A percentile compares a stretch with the other conserved stretches of the same genome.
Evolutionary conservation across 2,329 filamentous ascomycete genomes (phyloP).

Genomic region (Triangularia setosa): DNA sequence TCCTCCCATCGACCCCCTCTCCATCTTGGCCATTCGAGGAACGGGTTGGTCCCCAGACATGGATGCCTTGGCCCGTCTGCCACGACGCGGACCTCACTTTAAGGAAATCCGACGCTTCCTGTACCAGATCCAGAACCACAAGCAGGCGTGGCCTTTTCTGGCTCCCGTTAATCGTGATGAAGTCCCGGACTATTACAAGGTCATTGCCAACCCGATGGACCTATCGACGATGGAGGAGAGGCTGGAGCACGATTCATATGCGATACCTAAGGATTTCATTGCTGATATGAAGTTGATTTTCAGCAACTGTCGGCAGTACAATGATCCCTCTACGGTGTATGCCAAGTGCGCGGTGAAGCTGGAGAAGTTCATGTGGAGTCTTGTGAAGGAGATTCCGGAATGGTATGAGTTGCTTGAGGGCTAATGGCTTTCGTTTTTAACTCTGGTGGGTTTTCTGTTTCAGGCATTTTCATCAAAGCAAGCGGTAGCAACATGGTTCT

Average conservation of each 20-base stretch:
- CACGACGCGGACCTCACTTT: conserved; percentile 92
- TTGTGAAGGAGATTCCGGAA: conserved; percentile 86
- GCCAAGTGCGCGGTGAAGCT: conserved; percentile 91
- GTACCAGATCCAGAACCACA: conserved; percentile 92
- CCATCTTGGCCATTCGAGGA: conserved; percentile 82
- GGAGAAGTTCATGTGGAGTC: conserved; percentile 90
- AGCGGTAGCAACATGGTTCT: too few species aligned
- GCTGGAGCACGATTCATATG: conserved; percentile 86
- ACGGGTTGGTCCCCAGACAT: conserved; percentile 96
- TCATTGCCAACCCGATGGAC: conserved; percentile 97
- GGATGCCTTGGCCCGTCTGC: conserved; percentile 91
- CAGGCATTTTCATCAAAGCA: neutral
- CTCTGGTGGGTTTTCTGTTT: neutral
- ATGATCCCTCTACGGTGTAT: conserved; percentile 90
- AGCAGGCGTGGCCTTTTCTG: conserved; percentile 89
- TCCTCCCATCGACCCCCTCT: conserved; percentile 73
- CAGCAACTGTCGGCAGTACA: conserved; percentile 91
- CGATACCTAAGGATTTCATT: conserved; percentile 84
- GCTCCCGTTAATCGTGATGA: conserved; percentile 91
- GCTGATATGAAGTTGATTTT: conserved; percentile 84
- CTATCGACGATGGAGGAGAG: conserved; percentile 91
- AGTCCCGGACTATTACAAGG: conserved; percentile 94
- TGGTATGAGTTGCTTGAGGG: conserved; percentile 52
- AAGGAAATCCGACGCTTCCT: conserved; percentile 87
- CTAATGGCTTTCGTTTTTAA: neutral